phyloP scores from a whole-genome alignment of 441 rosid genomes.

The Pelargonium fulgidum region DNA sequence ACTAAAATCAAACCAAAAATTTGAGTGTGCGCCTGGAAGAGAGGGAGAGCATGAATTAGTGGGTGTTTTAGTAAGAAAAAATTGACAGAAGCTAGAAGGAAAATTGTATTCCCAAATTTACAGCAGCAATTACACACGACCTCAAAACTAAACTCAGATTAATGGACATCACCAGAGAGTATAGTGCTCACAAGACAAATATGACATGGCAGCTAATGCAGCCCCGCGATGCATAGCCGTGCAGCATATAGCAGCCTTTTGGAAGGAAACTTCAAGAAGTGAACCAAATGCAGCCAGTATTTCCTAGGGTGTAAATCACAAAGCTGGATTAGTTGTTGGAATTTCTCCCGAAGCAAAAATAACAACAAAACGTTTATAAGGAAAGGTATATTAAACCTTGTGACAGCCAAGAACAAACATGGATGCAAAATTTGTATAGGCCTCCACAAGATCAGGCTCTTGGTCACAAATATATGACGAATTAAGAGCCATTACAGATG shows the following conservation, averaged over 20 bases:
- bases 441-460: slow-evolving; percentile 98
- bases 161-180: not conserved
- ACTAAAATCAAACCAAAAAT: slow-evolving; percentile 13
- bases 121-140: not conserved
- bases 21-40: not conserved
- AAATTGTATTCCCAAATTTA: not conserved
- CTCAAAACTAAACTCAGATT: not conserved
- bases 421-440: slow-evolving; percentile 84
- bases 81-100: not conserved
- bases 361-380: slow-evolving; percentile 5
- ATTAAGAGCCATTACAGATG: slow-evolving; percentile 77
- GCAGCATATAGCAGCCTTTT: slow-evolving; percentile 95
- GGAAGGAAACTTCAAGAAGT: slow-evolving; percentile 82
- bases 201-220: slow-evolving; percentile 92
- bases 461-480: slow-evolving; percentile 95
- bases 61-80: not conserved
- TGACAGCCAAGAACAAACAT: slow-evolving; percentile 63
- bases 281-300: slow-evolving; percentile 70
- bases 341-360: slow-evolving; percentile 10
- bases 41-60: not conserved
- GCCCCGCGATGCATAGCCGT: slow-evolving; percentile 99
- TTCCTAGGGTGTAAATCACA: slow-evolving; percentile 44
- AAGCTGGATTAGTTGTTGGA: slow-evolving; percentile 20
- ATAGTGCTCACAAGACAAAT: slow-evolving; percentile 63
- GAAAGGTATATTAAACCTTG: slow-evolving; percentile 48